Evolutionary conservation across 139 green algal species (phyloP).

Genomic region (Asterochloris erici): DNA sequence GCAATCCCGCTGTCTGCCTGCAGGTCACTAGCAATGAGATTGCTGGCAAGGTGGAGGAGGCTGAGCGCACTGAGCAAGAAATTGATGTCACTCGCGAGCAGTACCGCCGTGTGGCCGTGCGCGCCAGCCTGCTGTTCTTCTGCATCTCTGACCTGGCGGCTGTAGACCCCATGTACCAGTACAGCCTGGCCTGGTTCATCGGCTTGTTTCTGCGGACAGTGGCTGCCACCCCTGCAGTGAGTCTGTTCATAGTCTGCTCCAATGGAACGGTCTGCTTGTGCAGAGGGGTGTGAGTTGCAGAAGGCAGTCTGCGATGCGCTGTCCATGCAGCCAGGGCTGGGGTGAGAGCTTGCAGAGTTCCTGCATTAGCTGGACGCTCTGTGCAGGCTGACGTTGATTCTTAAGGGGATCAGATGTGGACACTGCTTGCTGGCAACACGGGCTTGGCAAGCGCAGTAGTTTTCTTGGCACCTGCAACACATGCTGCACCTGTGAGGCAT

Average conservation of each 20-base stretch:
- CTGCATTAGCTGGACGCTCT: too few species aligned
- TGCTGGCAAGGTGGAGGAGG: conserved; percentile 77
- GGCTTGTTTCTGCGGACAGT: conserved; percentile 66
- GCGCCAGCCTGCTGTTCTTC: conserved; percentile 77
- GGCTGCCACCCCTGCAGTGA: conserved; percentile 47
- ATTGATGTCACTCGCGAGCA: conserved; percentile 77
- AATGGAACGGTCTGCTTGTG: neutral
- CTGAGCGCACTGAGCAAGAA: conserved; percentile 69
- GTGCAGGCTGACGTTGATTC: too few species aligned
- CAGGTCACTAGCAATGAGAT: conserved; percentile 35
- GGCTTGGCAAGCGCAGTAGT: too few species aligned
- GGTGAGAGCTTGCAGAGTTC: too few species aligned
- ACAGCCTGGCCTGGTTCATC: conserved; percentile 74
- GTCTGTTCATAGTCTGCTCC: neutral
- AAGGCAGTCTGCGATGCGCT: too few species aligned
- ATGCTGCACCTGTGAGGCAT: too few species aligned
- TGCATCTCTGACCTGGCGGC: conserved; percentile 72
- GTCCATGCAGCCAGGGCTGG: too few species aligned
- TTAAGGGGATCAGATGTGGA: too few species aligned
- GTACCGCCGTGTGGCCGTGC: conserved; percentile 62
- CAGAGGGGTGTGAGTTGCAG: neutral
- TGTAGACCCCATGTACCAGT: conserved; percentile 85
- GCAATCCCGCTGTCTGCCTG: neutral
- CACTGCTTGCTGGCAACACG: too few species aligned
- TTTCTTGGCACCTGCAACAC: too few species aligned